Conservation (phyloP, 345 rosid genomes). For the Boechera stricta region DNA sequence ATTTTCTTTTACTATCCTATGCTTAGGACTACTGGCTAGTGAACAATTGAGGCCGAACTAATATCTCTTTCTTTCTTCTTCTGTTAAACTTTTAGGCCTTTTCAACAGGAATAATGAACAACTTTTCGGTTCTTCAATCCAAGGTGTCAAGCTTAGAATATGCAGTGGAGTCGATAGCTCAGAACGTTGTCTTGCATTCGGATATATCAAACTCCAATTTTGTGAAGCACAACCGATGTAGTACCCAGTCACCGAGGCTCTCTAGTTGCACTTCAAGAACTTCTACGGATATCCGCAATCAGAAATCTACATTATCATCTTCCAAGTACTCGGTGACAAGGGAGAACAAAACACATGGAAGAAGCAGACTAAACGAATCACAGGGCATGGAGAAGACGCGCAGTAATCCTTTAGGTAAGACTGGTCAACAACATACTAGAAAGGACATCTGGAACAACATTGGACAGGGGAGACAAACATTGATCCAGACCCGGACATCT, state of each 20-base stretch:
- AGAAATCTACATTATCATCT: conserved; percentile 56
- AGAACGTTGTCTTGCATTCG: conserved; percentile 51
- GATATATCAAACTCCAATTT: conserved; percentile 53
- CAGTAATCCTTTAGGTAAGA: conserved; percentile 48
- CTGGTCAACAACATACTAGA: conserved; percentile 45
- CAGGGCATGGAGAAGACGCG: conserved; percentile 53
- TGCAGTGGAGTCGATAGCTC: conserved; percentile 64
- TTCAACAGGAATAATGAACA: conserved; percentile 67
- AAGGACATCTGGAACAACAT: conserved; percentile 57
- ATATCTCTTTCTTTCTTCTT: background rate
- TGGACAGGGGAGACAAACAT: conserved; percentile 50
- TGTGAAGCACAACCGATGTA: conserved; percentile 57
- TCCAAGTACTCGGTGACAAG: conserved; percentile 56
- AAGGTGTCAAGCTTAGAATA: conserved; percentile 78
- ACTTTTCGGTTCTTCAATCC: conserved; percentile 68
- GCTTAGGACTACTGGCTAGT: background rate
- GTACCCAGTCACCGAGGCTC: conserved; percentile 61
- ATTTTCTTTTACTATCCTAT: background rate
- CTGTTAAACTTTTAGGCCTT: conserved; percentile 56
- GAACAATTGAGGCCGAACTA: conserved; percentile 4
- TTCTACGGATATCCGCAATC: conserved; percentile 58
- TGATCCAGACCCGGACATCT: conserved; percentile 46
- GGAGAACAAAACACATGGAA: conserved; percentile 58
- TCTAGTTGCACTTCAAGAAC: conserved; percentile 76
- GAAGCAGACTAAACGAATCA: conserved; percentile 56